Evolutionary conservation across 371 early-diverging fungal species (phyloP).

Genomic region (Mortierella sp.): DNA sequence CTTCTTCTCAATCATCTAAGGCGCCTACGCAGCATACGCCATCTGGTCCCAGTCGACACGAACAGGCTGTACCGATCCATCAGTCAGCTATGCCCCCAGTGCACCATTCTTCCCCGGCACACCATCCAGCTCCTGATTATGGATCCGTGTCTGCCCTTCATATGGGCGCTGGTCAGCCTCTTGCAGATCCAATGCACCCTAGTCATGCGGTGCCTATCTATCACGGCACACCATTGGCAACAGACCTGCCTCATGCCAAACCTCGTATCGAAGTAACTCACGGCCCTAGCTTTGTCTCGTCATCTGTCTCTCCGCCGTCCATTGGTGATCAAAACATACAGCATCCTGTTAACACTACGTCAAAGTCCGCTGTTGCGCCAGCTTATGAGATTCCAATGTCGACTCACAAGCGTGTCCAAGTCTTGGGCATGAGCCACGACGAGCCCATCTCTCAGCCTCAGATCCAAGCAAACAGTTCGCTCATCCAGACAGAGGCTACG

Average conservation of each 20-base stretch:
- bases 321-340: background rate
- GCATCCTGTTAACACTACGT: background rate
- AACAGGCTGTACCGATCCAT: background rate
- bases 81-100: constrained; percentile 15
- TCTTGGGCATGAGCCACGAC: constrained; percentile 10
- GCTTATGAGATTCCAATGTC: background rate
- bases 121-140: background rate
- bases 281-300: background rate
- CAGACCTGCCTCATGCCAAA: too few species aligned
- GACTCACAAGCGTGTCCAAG: background rate
- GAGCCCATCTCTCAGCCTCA: background rate
- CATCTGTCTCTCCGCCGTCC: background rate
- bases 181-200: constrained; percentile 14
- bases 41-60: too few species aligned
- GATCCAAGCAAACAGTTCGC: background rate
- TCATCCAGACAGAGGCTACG: background rate
- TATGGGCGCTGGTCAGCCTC: background rate
- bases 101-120: constrained; percentile 9
- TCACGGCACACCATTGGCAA: too few species aligned
- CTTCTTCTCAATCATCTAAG: background rate
- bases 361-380: constrained; percentile 9
- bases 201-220: constrained; percentile 12
- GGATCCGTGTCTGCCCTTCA: background rate
- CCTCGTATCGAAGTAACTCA: constrained; percentile 7
- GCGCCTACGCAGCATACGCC: background rate